These are phyloP conservation scores for Hemisphaericaspora xylofermentans DNA, from an alignment of 1,139 yeast species.

Conservation along the genomic window DNA sequence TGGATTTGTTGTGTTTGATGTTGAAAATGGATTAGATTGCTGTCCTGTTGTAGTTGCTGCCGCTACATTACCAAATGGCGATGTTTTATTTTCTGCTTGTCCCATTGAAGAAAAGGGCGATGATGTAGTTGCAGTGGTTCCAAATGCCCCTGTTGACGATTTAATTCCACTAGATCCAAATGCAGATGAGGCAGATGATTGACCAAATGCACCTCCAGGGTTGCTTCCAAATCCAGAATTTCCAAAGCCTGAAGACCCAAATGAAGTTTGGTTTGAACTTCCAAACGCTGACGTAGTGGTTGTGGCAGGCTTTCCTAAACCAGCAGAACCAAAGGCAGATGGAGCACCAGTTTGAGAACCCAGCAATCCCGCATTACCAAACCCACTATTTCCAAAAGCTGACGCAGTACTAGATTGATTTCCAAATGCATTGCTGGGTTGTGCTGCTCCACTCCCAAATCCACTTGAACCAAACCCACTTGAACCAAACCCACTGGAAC, in stretches of 20 bases:
- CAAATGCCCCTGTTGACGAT: conserved; percentile 5
- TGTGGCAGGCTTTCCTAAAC: conserved; percentile 8
- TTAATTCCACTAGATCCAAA: conserved; percentile 5
- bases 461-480: conserved; percentile 16
- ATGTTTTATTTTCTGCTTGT: conserved; percentile 5
- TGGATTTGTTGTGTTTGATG: conserved; percentile 4
- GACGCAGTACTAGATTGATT: conserved; percentile 8
- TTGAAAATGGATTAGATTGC: neutral
- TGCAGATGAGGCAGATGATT: conserved; percentile 5
- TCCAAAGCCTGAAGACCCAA: conserved; percentile 13
- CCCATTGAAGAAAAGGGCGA: conserved; percentile 9
- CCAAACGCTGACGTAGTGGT: neutral
- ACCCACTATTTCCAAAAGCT: conserved; percentile 16
- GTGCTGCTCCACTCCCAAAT: conserved; percentile 12
- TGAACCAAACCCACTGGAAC: conserved; percentile 21
- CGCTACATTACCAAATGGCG: conserved; percentile 11
- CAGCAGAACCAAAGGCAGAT: conserved; percentile 9
- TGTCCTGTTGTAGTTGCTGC: neutral
- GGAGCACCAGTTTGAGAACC: conserved; percentile 1
- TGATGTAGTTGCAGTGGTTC: conserved; percentile 4
- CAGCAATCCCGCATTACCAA: conserved; percentile 9
- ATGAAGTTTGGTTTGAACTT: conserved; percentile 8
- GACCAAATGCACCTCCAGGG: conserved; percentile 8
- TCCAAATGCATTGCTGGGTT: conserved; percentile 10
- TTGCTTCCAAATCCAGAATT: conserved; percentile 10